phyloP scores from a whole-genome alignment of 2,329 filamentous ascomycete species.

The Monosporascus sp. region DNA sequence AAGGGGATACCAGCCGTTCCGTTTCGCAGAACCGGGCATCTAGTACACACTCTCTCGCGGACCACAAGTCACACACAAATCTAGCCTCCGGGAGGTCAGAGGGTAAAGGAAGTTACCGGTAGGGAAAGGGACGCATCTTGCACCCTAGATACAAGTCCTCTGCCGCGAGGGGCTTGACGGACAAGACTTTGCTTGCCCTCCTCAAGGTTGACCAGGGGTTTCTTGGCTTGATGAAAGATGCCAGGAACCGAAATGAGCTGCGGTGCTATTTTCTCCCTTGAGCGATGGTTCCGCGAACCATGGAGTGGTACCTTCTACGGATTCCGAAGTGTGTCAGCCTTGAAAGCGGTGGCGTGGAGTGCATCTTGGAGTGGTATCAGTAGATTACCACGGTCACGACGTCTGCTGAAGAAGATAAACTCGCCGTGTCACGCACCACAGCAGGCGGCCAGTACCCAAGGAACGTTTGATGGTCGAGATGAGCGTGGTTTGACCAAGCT shows the following conservation, averaged over 20 bases:
- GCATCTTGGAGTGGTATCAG: slow-evolving; percentile 3
- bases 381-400: slow-evolving; percentile 1
- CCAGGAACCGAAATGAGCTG: neutral
- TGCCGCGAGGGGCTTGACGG: neutral
- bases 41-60: neutral
- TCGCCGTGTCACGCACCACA: slow-evolving; percentile 12
- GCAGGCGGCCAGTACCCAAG: slow-evolving; percentile 3
- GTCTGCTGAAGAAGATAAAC: slow-evolving; percentile 4
- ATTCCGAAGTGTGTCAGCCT: neutral
- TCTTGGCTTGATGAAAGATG: neutral
- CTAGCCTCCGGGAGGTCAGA: no score
- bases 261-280: neutral
- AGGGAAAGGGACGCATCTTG: no score
- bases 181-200: neutral
- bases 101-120: no score
- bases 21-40: neutral
- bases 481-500: slow-evolving; percentile 6
- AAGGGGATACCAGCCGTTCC: neutral
- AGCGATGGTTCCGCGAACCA: neutral
- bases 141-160: neutral
- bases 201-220: neutral
- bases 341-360: slow-evolving; percentile 1
- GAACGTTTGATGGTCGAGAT: slow-evolving; percentile 7
- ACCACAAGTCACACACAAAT: no score
- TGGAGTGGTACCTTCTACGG: neutral